Evolutionary conservation across 257 asterid genomes (phyloP), one percentile per base, ranked within the genome.

Genomic region (Forsythia viridissima): DNA sequence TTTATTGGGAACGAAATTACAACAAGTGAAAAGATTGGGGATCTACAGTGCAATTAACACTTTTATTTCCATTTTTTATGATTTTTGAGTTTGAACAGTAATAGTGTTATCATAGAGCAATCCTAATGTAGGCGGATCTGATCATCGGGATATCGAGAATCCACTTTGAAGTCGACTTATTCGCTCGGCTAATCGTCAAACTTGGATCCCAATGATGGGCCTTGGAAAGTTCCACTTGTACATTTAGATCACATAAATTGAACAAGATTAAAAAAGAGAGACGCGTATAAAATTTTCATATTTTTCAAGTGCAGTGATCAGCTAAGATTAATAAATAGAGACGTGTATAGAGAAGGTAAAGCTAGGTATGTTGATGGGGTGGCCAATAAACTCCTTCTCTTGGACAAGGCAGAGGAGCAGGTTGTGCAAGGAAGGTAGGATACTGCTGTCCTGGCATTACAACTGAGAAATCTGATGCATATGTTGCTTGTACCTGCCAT

Each of bases 341-440:
- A 5, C 38, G 70, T 63, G 39, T 63, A 30, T 30, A 24, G 12
- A 11, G 24, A 63, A 63, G 8, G 2, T 8, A 63, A 63, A 63
- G 24, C 39, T 63, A 24, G 24, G 20, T n/a, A 70, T 82, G 87
- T 43, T 78, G 84, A 51, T 89, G 96, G 70, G 90, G 73, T 18
- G 94, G 94, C 87, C 92, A 89, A 77, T 20, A 73, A 1, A 84
- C 84, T 75, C 90, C 89, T 88, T 93, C 98, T 79, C 97, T 92
- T 68, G 55, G 83, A 80, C 96, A 90, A 42, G 97, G 89, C 81
- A 90, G 81, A 40, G 98, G 97, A 71, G 96, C 91, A 37, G 95
- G 95, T 72, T 87, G 92, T 55, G 97, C 98, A 57, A 93, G 92
- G 87, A 88, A 93, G 72, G 93, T 90, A 4, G 98, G 98, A 83